Base-by-base conservation (phyloP, 225 moss, liverwort and hornwort species). In the Physcomitrellopsis africana region DNA sequence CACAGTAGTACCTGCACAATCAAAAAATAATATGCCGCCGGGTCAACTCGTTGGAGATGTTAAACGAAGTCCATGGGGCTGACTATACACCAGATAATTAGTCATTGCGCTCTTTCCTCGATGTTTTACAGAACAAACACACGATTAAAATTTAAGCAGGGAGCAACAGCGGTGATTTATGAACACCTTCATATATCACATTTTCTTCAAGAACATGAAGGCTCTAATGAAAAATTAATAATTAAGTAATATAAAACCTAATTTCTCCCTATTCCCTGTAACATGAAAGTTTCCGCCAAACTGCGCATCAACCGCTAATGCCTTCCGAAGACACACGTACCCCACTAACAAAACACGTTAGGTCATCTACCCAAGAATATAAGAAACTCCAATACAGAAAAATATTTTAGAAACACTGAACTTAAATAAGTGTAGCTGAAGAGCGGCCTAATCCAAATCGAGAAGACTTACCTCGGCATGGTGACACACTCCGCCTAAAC, bases 1-100 rank as follows among this genome's bases (percentile, higher is more conserved):
- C 97, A 76, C 97, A 99, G 63, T 97, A 97, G 72, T 97, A 97
- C 72, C 97, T 97, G 88, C 81, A 83, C 27, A 66, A 60, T 29
- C 48, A 61, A 67, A 46, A 60, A 46, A 48, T 19, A 66, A 20
- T 24, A 20, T 44, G 45, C 84, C 53, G 23, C 59, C 24, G 15
- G 60, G 60, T 68, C 68, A 79, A 53, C 49, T 65, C 13, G 55
- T 5, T 16, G 56, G 3, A 59, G 32, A 56, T 7, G 18, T 12
- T 72, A 52, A 42, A 64, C n/a, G 29, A 2, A 63, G 14, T 32
- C 69, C 18, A 57, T 67, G 10, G 42, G 3, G 22, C 42, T 48
- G 17, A 11, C 52, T 37, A 41, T 12, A 70, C 4, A 67, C 43
- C 43, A 3, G 6, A 27, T 9, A 48, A 18, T 19, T 22, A 44